Evolutionary conservation across 805 yeast species (phyloP).

Genomic region (Kazachstania kunashirensis): DNA sequence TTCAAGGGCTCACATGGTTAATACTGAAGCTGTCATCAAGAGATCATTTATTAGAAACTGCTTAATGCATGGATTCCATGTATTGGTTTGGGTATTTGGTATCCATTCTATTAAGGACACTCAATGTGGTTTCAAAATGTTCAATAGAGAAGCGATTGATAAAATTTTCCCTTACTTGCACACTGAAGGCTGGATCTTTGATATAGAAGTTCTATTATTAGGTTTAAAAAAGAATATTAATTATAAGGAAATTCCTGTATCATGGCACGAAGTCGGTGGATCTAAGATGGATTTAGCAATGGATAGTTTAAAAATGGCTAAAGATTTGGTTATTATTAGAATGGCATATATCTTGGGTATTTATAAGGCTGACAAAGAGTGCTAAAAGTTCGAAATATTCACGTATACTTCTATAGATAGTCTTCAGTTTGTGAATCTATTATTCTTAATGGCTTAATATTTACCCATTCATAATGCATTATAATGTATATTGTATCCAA

Average conservation of each 20-base stretch:
- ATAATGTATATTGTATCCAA: too few relatives aligned
- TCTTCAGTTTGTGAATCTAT: too few relatives aligned
- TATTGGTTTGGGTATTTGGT: constrained; percentile 80
- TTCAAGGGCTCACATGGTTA: constrained; percentile 93
- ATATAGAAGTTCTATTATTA: constrained; percentile 80
- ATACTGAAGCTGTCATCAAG: constrained; percentile 93
- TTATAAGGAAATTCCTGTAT: constrained; percentile 71
- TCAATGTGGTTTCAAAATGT: constrained; percentile 94
- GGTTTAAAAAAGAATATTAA: constrained; percentile 62
- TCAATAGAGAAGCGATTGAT: constrained; percentile 57
- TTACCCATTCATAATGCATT: not conserved
- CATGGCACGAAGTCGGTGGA: constrained; percentile 96
- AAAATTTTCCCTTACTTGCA: constrained; percentile 81
- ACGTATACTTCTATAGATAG: not conserved
- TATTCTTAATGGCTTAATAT: too few relatives aligned
- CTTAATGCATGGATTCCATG: constrained; percentile 85
- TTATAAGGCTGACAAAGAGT: constrained; percentile 37
- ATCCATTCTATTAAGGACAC: constrained; percentile 82
- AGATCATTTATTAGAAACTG: constrained; percentile 81
- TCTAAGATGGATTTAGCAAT: constrained; percentile 87
- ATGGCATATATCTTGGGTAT: constrained; percentile 80
- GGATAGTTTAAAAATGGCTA: constrained; percentile 88
- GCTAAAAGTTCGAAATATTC: not conserved
- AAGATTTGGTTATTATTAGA: constrained; percentile 83
- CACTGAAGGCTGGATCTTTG: constrained; percentile 97